Percentiles rank a stretch among this genome's conserved stretches.
Evolutionary conservation across 495 filamentous ascomycete genomes (phyloP).

Genomic region (Hypoxylon crocopeplum): DNA sequence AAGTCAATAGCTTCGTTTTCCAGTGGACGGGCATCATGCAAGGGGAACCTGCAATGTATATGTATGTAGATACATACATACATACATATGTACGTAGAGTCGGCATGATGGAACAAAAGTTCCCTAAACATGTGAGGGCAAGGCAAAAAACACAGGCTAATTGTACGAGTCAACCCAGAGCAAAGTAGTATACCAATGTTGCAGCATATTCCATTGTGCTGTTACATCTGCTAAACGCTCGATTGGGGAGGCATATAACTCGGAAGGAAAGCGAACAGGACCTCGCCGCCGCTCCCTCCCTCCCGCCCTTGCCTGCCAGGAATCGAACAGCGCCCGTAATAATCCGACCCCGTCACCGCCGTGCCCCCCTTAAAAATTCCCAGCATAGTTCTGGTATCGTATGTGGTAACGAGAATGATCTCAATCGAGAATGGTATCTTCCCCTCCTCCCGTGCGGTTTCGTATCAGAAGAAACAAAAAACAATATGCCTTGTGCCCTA

Average conservation of each 20-base stretch:
- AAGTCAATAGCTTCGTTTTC: too few relatives aligned
- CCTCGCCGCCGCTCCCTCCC: neutral
- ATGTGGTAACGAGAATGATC: conserved; percentile 7
- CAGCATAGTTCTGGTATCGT: conserved; percentile 9
- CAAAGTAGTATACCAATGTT: too few relatives aligned
- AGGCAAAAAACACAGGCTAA: too few relatives aligned
- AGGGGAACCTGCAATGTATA: conserved; percentile 3
- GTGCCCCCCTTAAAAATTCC: conserved; percentile 5
- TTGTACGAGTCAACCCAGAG: too few relatives aligned
- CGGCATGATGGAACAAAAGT: neutral
- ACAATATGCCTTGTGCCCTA: conserved; percentile 17
- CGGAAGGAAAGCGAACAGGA: neutral
- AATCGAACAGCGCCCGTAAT: conserved; percentile 7
- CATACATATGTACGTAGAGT: neutral
- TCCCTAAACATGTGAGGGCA: too few relatives aligned
- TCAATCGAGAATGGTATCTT: conserved; percentile 36
- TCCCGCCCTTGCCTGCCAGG: conserved; percentile 1
- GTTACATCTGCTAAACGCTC: neutral
- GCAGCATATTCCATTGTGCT: too few relatives aligned
- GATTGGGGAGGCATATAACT: neutral
- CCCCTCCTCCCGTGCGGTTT: conserved; percentile 8
- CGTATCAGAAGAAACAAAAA: conserved; percentile 18
- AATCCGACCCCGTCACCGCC: neutral
- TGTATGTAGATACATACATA: too few relatives aligned
- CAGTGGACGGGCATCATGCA: too few relatives aligned